Conservation (phyloP, 2,329 filamentous ascomycete genomes). For the Ceratocystis cubensis region DNA sequence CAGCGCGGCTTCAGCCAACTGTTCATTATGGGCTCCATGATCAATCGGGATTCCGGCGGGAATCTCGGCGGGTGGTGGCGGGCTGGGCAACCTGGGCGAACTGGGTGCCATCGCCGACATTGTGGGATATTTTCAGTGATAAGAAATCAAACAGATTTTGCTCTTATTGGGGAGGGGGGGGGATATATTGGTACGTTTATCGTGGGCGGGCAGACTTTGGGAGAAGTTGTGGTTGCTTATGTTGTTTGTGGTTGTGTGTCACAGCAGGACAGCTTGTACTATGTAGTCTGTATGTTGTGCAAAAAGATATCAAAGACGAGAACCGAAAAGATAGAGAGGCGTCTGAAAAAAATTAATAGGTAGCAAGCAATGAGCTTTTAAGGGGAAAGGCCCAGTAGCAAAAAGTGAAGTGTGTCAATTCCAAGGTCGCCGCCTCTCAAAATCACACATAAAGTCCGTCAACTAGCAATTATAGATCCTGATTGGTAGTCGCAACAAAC, state of each 20-base stretch:
- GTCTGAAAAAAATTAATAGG: background rate
- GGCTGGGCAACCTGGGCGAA: slow-evolving; percentile 86
- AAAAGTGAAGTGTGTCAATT: background rate
- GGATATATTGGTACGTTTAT: background rate
- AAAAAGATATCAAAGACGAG: background rate
- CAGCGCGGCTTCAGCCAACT: slow-evolving; percentile 40
- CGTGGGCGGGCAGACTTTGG: background rate
- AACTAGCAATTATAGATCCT: background rate
- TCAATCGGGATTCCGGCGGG: slow-evolving; percentile 76
- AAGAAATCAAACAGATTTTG: too few species aligned
- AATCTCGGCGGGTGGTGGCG: slow-evolving; percentile 87
- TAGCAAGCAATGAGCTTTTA: background rate
- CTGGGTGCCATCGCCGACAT: slow-evolving; percentile 52
- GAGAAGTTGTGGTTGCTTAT: background rate
- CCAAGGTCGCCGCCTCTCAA: background rate
- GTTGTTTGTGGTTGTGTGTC: background rate
- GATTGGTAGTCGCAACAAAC: slow-evolving; percentile 6
- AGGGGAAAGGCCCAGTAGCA: background rate
- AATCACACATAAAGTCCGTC: background rate
- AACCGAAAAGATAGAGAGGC: background rate
- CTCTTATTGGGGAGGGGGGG: too few species aligned
- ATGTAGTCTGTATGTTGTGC: background rate
- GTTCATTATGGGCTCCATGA: slow-evolving; percentile 42
- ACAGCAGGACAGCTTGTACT: background rate
- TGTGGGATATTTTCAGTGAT: slow-evolving; percentile 20